Evolutionary conservation across 1,284 basidiomycete genomes (phyloP), one percentile per base, ranked within the genome.

Genomic region (Pseudomicrostroma phylloplanum): DNA sequence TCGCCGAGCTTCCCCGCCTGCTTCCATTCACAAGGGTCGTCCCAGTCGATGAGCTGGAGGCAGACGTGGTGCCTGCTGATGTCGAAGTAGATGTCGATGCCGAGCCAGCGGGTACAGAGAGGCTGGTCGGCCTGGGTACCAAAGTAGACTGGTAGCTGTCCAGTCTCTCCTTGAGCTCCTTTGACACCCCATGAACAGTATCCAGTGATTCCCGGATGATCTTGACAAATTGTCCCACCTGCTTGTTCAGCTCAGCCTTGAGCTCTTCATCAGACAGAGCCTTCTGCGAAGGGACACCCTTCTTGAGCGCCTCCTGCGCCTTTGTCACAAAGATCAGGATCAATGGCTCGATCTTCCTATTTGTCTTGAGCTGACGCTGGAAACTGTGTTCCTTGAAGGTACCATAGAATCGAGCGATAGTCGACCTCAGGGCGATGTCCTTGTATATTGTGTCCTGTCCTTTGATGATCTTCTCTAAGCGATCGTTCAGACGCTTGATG

Each of bases 251-350:
- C 78, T 96, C 91, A 58, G 86, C 78, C 79, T 96, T 96, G 92
- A 93, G 96, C 59, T 70, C 72, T 13, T 86, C 88, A 55, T 96
- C 91, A 13, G 51, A 54, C 21, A 54, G 51, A 26, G 51, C 21
- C n/a, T 21, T 21, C 51, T 54, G 51, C 21, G n/a, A 23, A 19
- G 51, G 51, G 6, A 26, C n/a, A n/a, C 81, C 82, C 86, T 74
- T 40, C 83, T 87, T 66, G 46, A 78, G 60, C 55, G 67, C 64
- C 7, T 67, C 65, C 53, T 78, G 74, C 0, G 77, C 89, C 53
- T 91, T 87, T 1, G 92, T 90, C 15, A 93, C 92, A 74, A 96
- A 97, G 83, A 90, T 89, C 58, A 98, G 84, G 66, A 99, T 94
- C 63, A 98, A 86, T 69, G 96, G 92, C 80, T 99, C 96, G 59